phyloP scores from a whole-genome alignment of 345 rosid genomes.

The Stellera chamaejasme region DNA sequence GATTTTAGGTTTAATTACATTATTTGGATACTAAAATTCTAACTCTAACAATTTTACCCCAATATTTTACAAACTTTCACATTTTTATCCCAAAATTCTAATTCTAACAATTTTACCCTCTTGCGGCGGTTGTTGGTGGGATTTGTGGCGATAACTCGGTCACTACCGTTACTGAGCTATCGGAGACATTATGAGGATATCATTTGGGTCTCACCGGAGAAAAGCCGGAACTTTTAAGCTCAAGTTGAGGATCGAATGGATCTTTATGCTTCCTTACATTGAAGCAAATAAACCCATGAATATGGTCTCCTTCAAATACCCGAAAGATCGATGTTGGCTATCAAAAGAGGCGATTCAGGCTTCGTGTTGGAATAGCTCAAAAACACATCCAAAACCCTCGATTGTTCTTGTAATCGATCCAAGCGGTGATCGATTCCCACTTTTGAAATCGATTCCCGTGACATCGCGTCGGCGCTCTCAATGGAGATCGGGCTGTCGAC shows the following conservation, averaged over 20 bases:
- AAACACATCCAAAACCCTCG: slow-evolving; percentile 47
- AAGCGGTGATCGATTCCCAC: slow-evolving; percentile 61
- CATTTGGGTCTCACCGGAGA: slow-evolving; percentile 43
- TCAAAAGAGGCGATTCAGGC: slow-evolving; percentile 50
- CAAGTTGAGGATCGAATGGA: slow-evolving; percentile 75
- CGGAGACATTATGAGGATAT: slow-evolving; percentile 71
- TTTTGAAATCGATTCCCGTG: slow-evolving; percentile 56
- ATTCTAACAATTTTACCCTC: slow-evolving; percentile 49
- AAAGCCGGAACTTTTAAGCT: slow-evolving; percentile 64
- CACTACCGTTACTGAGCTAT: slow-evolving; percentile 34
- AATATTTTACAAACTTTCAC: too few relatives aligned
- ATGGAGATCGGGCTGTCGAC: slow-evolving; percentile 61
- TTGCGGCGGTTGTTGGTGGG: slow-evolving; percentile 29
- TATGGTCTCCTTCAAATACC: slow-evolving; percentile 42
- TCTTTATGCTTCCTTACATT: slow-evolving; percentile 89
- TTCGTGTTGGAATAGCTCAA: slow-evolving; percentile 49
- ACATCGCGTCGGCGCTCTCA: slow-evolving; percentile 45
- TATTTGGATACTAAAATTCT: too few relatives aligned
- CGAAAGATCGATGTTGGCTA: slow-evolving; percentile 60
- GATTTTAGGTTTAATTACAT: too few relatives aligned
- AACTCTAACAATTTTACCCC: too few relatives aligned
- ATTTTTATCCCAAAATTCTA: too few relatives aligned
- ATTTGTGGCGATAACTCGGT: slow-evolving; percentile 29
- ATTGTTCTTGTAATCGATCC: slow-evolving; percentile 91
- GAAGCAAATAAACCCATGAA: slow-evolving; percentile 87